Evolutionary conservation across 129 eudicot genomes (phyloP).

Genomic region (Solidago caesia): DNA sequence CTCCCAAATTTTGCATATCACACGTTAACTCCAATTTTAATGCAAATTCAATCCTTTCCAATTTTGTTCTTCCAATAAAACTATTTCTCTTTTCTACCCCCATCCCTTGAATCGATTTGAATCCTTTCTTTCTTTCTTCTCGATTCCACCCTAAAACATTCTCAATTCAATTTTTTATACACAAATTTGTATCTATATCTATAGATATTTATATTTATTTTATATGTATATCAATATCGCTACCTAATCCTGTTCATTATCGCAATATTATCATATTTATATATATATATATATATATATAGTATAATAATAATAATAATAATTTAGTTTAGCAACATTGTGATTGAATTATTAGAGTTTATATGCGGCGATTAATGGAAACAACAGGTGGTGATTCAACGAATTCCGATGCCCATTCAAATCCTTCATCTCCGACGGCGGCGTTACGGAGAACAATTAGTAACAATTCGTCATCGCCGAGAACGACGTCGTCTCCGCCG

Average conservation of each 20-base stretch:
- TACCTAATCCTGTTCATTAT: slow-evolving; percentile 17
- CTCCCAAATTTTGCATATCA: slow-evolving; percentile 26
- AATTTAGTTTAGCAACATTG: slow-evolving; percentile 10
- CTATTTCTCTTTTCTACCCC: slow-evolving; percentile 11
- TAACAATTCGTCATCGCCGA: slow-evolving; percentile 27
- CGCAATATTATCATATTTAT: slow-evolving; percentile 8
- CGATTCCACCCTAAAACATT: slow-evolving; percentile 7
- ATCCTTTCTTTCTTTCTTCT: slow-evolving; percentile 12
- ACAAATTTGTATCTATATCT: background rate
- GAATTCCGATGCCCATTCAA: slow-evolving; percentile 25
- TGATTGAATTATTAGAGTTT: slow-evolving; percentile 13
- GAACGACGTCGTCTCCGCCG: slow-evolving; percentile 33
- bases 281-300: background rate
- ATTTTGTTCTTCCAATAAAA: background rate
- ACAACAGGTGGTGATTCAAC: slow-evolving; percentile 34
- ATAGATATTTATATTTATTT: background rate
- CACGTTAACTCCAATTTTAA: slow-evolving; percentile 37
- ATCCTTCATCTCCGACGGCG: slow-evolving; percentile 26
- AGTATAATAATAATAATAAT: background rate
- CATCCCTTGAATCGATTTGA: slow-evolving; percentile 27
- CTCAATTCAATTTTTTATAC: background rate
- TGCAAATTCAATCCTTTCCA: slow-evolving; percentile 35
- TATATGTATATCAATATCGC: slow-evolving; percentile 8
- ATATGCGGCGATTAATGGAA: slow-evolving; percentile 37
- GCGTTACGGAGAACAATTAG: slow-evolving; percentile 9